Evolutionary conservation across 352 stramenopile species (phyloP), one percentile per base, ranked within the genome.

Genomic region (Phytophthora agathidicida): DNA sequence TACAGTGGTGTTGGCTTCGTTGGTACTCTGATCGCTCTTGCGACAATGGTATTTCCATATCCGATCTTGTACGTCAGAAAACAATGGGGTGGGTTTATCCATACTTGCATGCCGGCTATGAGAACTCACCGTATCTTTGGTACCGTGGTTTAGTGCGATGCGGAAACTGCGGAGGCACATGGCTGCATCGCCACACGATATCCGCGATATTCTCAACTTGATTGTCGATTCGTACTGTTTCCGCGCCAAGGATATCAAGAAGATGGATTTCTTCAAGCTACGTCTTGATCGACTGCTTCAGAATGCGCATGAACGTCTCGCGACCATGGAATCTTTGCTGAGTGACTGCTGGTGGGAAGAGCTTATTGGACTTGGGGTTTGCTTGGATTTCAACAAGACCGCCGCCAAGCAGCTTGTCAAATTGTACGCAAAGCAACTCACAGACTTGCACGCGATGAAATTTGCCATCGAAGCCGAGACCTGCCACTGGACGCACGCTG

Each of bases 201-300:
- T 93, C 14, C 71, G 75, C 4, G 80, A 93, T 37, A 83, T 91
- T 13, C 60, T 91, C 4, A 91, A 93, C 48, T 67, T 93, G 32
- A 89, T 93, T 48, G 75, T 93, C 17, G 83, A 93, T 55, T 71
- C 83, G 10, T 93, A 93, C 54, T 93, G 83, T 47, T 93, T 93
- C 52, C 75, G 77, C 8, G 77, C 71, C 2, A 87, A 86, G 22
- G 78, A 91, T 54, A 85, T 90, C 45, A 83, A 86, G 37, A 65
- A 90, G 22, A 89, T 93, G 81, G 79, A 93, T 30, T 89, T 93
- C 30, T 86, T 93, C 45, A 79, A 73, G 11, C 46, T 91, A 20
- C 75, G 82, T 8, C 68, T 93, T 7, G 68, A 85, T 9, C 75
- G 78, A 3, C 46, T 86, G 9, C 68, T 93, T 7, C 47, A 65